These are phyloP conservation scores for Podospora appendiculata DNA, from an alignment of 495 filamentous ascomycete species.

Conservation along the genomic window DNA sequence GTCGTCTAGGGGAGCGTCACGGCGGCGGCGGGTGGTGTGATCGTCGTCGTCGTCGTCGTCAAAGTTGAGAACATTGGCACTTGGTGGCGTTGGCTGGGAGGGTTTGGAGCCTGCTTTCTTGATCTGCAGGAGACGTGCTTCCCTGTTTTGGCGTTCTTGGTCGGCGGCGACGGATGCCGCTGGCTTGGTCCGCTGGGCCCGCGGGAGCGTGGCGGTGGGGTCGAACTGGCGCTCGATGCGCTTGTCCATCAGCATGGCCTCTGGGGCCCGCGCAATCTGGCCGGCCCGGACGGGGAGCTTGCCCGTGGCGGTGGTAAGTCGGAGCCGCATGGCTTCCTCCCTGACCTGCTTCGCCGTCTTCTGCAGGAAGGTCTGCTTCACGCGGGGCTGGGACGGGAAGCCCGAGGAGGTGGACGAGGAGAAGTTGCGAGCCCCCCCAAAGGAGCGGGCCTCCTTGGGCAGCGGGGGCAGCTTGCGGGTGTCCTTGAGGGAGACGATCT, in stretches of 20 bases:
- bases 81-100: too few species aligned
- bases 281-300: slow-evolving; percentile 11
- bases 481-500: slow-evolving; percentile 16
- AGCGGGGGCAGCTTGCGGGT: slow-evolving; percentile 11
- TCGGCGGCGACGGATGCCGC: background rate
- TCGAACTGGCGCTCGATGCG: slow-evolving; percentile 21
- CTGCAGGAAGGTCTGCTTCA: slow-evolving; percentile 9
- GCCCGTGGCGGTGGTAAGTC: slow-evolving; percentile 16
- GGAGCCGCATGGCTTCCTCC: slow-evolving; percentile 8
- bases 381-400: too few species aligned
- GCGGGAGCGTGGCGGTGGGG: slow-evolving; percentile 3
- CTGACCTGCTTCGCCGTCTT: slow-evolving; percentile 8
- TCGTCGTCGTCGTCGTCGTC: slow-evolving; percentile 13
- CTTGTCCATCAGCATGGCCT: slow-evolving; percentile 26
- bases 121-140: slow-evolving; percentile 20
- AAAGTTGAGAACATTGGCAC: slow-evolving; percentile 11
- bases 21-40: background rate
- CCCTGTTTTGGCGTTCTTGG: slow-evolving; percentile 8
- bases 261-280: slow-evolving; percentile 28
- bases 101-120: slow-evolving; percentile 4
- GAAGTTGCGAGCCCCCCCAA: background rate
- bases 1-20: background rate
- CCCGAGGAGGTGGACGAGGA: background rate
- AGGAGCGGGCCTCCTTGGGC: slow-evolving; percentile 1
- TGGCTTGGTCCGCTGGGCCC: background rate